Evolutionary conservation across 208 protist species (phyloP).

Genomic region (Trypanosoma lewisi): DNA sequence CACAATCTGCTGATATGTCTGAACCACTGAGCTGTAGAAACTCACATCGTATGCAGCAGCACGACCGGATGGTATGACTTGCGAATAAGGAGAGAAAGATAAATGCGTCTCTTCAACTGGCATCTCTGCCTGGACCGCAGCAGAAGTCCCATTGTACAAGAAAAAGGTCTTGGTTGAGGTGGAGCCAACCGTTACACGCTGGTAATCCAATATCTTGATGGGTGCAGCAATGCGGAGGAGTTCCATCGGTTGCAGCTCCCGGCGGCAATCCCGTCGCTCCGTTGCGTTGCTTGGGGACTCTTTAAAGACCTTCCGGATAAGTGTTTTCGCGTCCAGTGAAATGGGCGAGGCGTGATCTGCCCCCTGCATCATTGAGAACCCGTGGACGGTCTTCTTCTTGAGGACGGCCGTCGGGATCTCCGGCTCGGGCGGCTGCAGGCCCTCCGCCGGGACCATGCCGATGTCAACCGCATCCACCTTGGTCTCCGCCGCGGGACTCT

Average conservation of each 20-base stretch:
- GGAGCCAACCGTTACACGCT: constrained; percentile 85
- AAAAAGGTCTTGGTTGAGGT: constrained; percentile 77
- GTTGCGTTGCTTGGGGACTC: constrained; percentile 64
- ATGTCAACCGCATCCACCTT: constrained; percentile 55
- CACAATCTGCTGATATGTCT: constrained; percentile 84
- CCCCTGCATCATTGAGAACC: constrained; percentile 16
- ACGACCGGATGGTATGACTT: constrained; percentile 88
- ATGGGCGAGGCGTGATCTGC: constrained; percentile 47
- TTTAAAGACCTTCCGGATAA: constrained; percentile 86
- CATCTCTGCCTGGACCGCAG: constrained; percentile 74
- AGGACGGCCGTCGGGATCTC: constrained; percentile 12
- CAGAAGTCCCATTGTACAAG: constrained; percentile 89
- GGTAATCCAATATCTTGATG: constrained; percentile 87
- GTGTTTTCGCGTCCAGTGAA: constrained; percentile 70
- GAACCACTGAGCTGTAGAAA: constrained; percentile 58
- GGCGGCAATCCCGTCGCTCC: constrained; percentile 90
- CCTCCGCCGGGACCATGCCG: constrained; percentile 83
- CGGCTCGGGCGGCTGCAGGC: constrained; percentile 61
- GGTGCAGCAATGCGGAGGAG: constrained; percentile 75
- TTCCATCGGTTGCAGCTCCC: constrained; percentile 86
- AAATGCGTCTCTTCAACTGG: constrained; percentile 67
- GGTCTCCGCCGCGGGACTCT: constrained; percentile 10
- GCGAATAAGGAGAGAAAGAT: constrained; percentile 56
- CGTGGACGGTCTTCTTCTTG: constrained; percentile 23
- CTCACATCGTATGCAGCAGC: constrained; percentile 92